Evolutionary conservation across 495 filamentous ascomycete genomes (phyloP), one percentile per base, ranked within the genome.

Genomic region (Neurospora sp.): DNA sequence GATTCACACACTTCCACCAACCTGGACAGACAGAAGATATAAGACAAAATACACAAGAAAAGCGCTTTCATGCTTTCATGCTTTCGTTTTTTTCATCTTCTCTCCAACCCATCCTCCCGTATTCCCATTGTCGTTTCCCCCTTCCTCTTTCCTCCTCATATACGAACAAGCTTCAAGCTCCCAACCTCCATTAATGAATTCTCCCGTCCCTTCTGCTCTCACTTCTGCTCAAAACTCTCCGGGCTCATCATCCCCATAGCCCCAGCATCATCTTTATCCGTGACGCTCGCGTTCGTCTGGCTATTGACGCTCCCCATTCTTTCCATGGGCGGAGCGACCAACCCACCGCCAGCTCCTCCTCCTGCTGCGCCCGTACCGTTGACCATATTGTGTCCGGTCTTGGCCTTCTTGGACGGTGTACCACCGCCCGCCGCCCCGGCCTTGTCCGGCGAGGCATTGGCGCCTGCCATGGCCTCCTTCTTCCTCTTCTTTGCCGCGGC

Each of bases 401-500:
- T 75, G 31, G 75, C 75, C 72, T 88, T 88, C 76, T 84, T 86
- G 35, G 80, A 74, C 0, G 81, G 74, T 6, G 78, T 76, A 35
- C 73, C 78, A 39, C 71, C 71, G 2, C 4, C 54, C 4, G 20
- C 48, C 31, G 71, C 35, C 12, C 71, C 73, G n/a, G 77, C 79
- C 74, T 86, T 87, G 72, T 84, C 83, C 3, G 79, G 79, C 11
- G 77, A 79, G 27, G 82, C 78, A 48, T 79, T 82, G 66, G 78
- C 75, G 39, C 81, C 80, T 35, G 76, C 75, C 54, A 80, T 80
- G 69, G 88, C 87, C 20, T 86, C 75, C 82, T 88, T 89, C 81
- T 92, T 92, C 84, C 92, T 94, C 84, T 94, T 93, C 80, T 91
- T 93, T 69, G 88, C 90, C 74, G 89, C 86, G 73, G 85, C 89